Conservation (phyloP, 768 basidiomycete species). For the Kwoniella dejecticola region DNA sequence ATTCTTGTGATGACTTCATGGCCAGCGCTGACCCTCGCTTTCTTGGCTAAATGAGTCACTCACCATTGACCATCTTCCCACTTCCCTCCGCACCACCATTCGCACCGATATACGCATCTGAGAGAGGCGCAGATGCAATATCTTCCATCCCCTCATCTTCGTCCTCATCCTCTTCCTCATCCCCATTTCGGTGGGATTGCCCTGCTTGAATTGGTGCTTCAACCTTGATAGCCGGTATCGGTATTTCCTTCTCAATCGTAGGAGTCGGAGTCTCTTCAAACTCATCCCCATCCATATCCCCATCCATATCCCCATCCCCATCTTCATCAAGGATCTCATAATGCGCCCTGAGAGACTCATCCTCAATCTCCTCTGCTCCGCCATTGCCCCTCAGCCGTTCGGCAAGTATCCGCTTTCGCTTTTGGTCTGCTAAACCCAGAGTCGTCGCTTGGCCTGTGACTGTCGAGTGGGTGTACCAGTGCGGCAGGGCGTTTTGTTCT, state of each 20-base stretch:
- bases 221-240: conserved; percentile 7
- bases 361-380: conserved; percentile 30
- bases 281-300: conserved; percentile 7
- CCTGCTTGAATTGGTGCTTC: background rate
- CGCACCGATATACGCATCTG: background rate
- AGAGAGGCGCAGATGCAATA: background rate
- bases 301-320: conserved; percentile 17
- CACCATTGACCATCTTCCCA: conserved; percentile 33
- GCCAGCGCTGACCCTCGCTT: no score
- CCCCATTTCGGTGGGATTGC: no score
- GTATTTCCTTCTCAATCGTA: background rate
- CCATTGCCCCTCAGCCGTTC: conserved; percentile 18
- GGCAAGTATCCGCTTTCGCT: conserved; percentile 6
- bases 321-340: conserved; percentile 29
- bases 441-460: conserved; percentile 90
- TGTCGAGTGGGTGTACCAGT: conserved; percentile 95
- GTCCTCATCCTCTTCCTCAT: conserved; percentile 18
- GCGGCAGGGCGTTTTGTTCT: conserved; percentile 85
- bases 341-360: conserved; percentile 20
- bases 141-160: conserved; percentile 33
- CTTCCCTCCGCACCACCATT: background rate
- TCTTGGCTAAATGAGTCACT: no score
- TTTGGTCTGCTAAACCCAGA: conserved; percentile 62
- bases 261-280: conserved; percentile 17
- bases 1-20: background rate